Percentiles rank a stretch among this genome's conserved stretches.
phyloP scores from a whole-genome alignment of 2,329 filamentous ascomycete genomes.

The Akanthomyces muscarius region DNA sequence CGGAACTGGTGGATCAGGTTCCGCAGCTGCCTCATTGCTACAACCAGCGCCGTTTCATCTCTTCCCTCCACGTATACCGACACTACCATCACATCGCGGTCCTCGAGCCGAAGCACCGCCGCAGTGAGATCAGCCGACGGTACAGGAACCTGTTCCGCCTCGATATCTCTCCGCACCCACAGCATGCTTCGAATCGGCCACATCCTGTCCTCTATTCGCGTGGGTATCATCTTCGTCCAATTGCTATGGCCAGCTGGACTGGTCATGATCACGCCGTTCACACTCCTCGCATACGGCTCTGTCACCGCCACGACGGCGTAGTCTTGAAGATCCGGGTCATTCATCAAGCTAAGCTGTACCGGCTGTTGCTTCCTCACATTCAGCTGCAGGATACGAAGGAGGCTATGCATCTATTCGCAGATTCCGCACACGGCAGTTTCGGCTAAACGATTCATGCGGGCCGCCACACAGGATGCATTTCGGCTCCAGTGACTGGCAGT shows the following conservation, averaged over 20 bases:
- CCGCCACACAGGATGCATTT: slow-evolving; percentile 23
- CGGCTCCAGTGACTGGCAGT: slow-evolving; percentile 17
- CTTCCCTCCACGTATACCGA: slow-evolving; percentile 17
- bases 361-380: slow-evolving; percentile 20
- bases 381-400: slow-evolving; percentile 19
- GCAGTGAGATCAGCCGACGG: slow-evolving; percentile 18
- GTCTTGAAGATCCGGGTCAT: slow-evolving; percentile 19
- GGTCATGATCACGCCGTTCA: slow-evolving; percentile 19
- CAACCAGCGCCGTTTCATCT: background rate
- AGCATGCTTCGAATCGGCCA: slow-evolving; percentile 23
- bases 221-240: slow-evolving; percentile 21
- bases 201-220: slow-evolving; percentile 7
- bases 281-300: slow-evolving; percentile 18
- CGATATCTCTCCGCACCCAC: slow-evolving; percentile 20
- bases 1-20: slow-evolving; percentile 9
- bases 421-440: slow-evolving; percentile 22
- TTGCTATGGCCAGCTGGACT: slow-evolving; percentile 18
- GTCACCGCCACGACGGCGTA: slow-evolving; percentile 19
- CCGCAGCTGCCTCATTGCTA: background rate
- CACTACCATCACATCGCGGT: slow-evolving; percentile 4
- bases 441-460: slow-evolving; percentile 23
- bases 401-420: slow-evolving; percentile 20
- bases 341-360: slow-evolving; percentile 21
- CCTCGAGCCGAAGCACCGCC: slow-evolving; percentile 3
- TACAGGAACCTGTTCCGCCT: slow-evolving; percentile 19